Percentiles rank a stretch among this genome's conserved stretches.
phyloP scores from a whole-genome alignment of 2,329 filamentous ascomycete species.

The Graphium sp. region DNA sequence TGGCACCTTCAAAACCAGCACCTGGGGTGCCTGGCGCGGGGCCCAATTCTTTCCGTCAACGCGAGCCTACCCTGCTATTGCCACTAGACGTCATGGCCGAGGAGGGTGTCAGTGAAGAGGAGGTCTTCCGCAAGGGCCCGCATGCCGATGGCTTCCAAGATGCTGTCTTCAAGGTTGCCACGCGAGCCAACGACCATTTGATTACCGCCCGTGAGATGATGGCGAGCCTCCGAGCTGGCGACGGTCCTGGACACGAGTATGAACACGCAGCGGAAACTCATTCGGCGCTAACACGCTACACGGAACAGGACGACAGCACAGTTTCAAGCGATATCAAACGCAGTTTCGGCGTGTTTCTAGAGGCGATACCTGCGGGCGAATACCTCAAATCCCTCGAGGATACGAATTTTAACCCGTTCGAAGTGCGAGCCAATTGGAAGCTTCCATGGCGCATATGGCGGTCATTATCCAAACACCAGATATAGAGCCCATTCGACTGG shows the following conservation, averaged over 20 bases:
- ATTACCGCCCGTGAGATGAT: slow-evolving; percentile 91
- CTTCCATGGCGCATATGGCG: slow-evolving; percentile 61
- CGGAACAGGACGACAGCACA: slow-evolving; percentile 17
- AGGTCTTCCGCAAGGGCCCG: slow-evolving; percentile 67
- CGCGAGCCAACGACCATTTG: slow-evolving; percentile 84
- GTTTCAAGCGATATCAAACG: slow-evolving; percentile 28
- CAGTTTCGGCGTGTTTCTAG: slow-evolving; percentile 67
- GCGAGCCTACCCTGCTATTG: slow-evolving; percentile 48
- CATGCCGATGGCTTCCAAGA: slow-evolving; percentile 70
- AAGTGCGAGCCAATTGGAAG: slow-evolving; percentile 53
- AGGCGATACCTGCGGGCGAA: slow-evolving; percentile 58
- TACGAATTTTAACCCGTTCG: slow-evolving; percentile 72
- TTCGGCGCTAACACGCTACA: slow-evolving; percentile 44
- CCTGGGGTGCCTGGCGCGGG: slow-evolving; percentile 31
- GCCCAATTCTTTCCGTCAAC: slow-evolving; percentile 10
- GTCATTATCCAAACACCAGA: slow-evolving; percentile 26
- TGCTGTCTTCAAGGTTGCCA: slow-evolving; percentile 83
- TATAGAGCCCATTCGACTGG: slow-evolving; percentile 15
- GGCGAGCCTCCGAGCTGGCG: slow-evolving; percentile 55
- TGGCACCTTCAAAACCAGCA: slow-evolving; percentile 35
- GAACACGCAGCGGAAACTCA: slow-evolving; percentile 58
- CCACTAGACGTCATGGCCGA: slow-evolving; percentile 85
- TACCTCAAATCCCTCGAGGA: slow-evolving; percentile 68
- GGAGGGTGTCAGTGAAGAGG: slow-evolving; percentile 66
- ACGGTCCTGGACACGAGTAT: slow-evolving; percentile 69